These are phyloP conservation scores for Colletotrichum eremochloae DNA, from an alignment of 2,329 filamentous ascomycete genomes.

Conservation along the genomic window DNA sequence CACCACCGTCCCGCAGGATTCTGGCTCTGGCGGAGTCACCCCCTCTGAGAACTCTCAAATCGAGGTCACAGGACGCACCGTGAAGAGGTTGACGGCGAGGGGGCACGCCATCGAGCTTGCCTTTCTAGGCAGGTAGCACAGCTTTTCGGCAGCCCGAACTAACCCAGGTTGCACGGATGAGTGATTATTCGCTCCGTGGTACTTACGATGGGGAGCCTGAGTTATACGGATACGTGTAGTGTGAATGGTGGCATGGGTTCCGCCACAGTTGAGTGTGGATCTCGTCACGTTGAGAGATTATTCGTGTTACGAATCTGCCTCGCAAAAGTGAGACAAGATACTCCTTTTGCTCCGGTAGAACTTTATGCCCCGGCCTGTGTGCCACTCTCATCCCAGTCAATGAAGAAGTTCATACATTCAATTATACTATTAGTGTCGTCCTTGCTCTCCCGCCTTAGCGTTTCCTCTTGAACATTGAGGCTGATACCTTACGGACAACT, in stretches of 20 bases:
- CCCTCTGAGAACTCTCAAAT: neutral
- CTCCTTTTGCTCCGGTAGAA: neutral
- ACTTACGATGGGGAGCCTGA: no score
- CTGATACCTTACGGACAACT: no score
- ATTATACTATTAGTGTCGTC: constrained; percentile 4
- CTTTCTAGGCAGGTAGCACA: neutral
- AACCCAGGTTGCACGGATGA: neutral
- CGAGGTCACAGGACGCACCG: neutral
- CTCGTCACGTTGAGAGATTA: neutral
- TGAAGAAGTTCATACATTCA: neutral
- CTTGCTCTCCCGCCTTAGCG: neutral
- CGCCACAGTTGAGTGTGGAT: neutral
- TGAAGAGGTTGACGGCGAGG: neutral
- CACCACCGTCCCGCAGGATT: neutral
- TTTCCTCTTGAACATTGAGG: neutral
- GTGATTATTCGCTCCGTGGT: neutral
- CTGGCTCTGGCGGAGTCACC: neutral
- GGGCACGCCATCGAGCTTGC: neutral
- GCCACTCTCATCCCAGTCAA: neutral
- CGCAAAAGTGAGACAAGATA: neutral
- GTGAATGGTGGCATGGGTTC: neutral
- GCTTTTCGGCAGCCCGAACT: neutral
- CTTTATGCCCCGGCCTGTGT: neutral
- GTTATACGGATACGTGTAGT: neutral
- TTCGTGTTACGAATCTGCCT: neutral